These are phyloP conservation scores for Mycena albidolilacea DNA, from an alignment of 768 basidiomycete species.

Conservation along the genomic window DNA sequence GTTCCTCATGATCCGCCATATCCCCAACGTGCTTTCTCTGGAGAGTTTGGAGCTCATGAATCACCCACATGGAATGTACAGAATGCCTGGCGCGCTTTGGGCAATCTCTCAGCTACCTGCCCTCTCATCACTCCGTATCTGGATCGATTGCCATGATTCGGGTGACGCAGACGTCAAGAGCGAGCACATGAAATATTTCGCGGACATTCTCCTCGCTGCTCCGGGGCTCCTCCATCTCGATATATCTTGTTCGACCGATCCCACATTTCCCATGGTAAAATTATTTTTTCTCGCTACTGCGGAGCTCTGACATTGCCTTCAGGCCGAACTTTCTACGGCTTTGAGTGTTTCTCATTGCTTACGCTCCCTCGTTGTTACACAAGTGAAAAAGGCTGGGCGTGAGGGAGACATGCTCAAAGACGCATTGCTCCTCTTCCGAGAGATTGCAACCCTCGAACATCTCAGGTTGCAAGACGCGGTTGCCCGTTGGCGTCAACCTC, in stretches of 20 bases:
- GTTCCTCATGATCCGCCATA: conserved; percentile 33
- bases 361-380: conserved; percentile 36
- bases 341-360: conserved; percentile 28
- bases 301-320: neutral
- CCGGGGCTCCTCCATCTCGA: conserved; percentile 34
- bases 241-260: conserved; percentile 38
- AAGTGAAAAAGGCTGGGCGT: conserved; percentile 30
- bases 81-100: conserved; percentile 38
- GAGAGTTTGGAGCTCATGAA: conserved; percentile 39
- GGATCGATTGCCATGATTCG: conserved; percentile 40
- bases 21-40: conserved; percentile 32
- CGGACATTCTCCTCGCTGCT: conserved; percentile 31
- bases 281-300: neutral
- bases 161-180: conserved; percentile 37
- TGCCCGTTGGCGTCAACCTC: conserved; percentile 39
- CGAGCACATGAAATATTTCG: conserved; percentile 38
- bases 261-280: conserved; percentile 33
- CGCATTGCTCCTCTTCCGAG: conserved; percentile 33
- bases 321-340: conserved; percentile 33
- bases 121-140: conserved; percentile 35
- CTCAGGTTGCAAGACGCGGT: conserved; percentile 35
- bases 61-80: conserved; percentile 38
- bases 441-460: conserved; percentile 26
- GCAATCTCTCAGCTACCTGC: conserved; percentile 38
- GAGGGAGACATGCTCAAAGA: conserved; percentile 37